Base-by-base conservation (phyloP, 768 basidiomycete species). In the Auricularia auricula-judae region DNA sequence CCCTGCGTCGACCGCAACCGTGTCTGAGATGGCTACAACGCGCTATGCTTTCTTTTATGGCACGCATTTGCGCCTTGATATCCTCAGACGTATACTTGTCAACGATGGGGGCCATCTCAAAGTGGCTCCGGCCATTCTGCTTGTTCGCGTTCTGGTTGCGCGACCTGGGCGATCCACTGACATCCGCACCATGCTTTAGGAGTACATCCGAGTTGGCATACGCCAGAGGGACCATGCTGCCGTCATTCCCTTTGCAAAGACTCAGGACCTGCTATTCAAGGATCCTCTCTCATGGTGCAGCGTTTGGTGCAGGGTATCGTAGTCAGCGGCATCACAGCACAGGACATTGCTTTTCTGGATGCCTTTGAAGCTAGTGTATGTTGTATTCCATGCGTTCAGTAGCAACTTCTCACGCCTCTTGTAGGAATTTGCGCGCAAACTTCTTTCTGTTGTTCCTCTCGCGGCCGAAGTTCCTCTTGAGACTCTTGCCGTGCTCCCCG, bases 291-390 rank as follows among this genome's bases (percentile, higher is more conserved):
- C 59, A 1, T 64, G 0, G 71, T 74, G 10, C 75, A 78, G 61
- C 67, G 67, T 0, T 66, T 63, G 44, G 77, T 78, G 1, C 71
- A 74, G 16, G 78, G 78, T 0, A 74, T 74, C 0, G 65, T 76
- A 10, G 77, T 78, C 8, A 54, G 62, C 2, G 77, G 78, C 1
- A 60, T 79, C 34, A 71, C 70, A 0, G 67, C 66, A 4, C 39
- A 61, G 1, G 78, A 79, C 58, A 65, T 78, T 2, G 56, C 61
- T 3, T 65, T 71, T 0, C 69, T 80, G 3, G 77, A 79, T 63
- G 68, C 72, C 12, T 80, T 78, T 54, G 78, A 79, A 65, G 78
- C 77, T 10, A 69, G 70, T 56, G 78, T 67, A 14, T 7, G 62
- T 29, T 61, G 11, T 53, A 61, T 14, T 34, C 66, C 44, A 29